Conservation (phyloP, 2,329 filamentous ascomycete species). For the Purpureocillium lavendulum region DNA sequence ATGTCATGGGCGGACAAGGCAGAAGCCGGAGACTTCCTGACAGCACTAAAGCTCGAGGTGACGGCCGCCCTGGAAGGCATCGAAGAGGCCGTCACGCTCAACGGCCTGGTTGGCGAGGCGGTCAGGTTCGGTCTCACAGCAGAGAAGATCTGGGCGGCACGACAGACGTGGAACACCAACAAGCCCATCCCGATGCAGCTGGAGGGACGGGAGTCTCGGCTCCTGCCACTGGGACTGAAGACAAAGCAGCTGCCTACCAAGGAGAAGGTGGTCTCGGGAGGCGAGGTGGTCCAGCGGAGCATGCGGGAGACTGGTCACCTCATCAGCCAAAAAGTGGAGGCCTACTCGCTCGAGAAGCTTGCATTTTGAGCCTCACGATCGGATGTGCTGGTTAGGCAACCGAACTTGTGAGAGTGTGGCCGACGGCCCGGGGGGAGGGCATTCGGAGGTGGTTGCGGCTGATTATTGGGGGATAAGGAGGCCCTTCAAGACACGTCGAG, state of each 20-base stretch:
- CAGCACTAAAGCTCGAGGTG: constrained; percentile 59
- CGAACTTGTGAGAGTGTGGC: neutral
- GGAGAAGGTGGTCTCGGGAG: constrained; percentile 56
- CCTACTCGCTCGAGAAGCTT: constrained; percentile 77
- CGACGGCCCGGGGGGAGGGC: neutral
- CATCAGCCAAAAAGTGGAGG: constrained; percentile 69
- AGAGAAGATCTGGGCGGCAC: constrained; percentile 21
- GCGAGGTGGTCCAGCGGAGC: constrained; percentile 62
- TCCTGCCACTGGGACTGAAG: constrained; percentile 69
- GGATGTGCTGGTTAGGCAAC: neutral
- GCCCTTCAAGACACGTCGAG: too few relatives aligned
- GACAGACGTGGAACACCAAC: constrained; percentile 20
- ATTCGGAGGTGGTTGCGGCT: too few relatives aligned
- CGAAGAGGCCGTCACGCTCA: constrained; percentile 58
- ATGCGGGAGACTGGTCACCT: constrained; percentile 68
- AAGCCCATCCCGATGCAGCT: constrained; percentile 35
- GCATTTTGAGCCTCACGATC: constrained; percentile 39
- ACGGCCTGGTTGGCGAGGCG: constrained; percentile 56
- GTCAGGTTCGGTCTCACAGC: constrained; percentile 47
- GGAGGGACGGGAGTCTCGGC: constrained; percentile 34
- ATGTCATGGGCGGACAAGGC: constrained; percentile 40
- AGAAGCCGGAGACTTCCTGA: constrained; percentile 55
- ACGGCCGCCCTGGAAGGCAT: constrained; percentile 64
- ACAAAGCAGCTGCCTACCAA: constrained; percentile 39
- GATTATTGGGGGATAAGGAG: too few relatives aligned